Conservation (phyloP, 129 eudicot species). For the Apium graveolens region DNA sequence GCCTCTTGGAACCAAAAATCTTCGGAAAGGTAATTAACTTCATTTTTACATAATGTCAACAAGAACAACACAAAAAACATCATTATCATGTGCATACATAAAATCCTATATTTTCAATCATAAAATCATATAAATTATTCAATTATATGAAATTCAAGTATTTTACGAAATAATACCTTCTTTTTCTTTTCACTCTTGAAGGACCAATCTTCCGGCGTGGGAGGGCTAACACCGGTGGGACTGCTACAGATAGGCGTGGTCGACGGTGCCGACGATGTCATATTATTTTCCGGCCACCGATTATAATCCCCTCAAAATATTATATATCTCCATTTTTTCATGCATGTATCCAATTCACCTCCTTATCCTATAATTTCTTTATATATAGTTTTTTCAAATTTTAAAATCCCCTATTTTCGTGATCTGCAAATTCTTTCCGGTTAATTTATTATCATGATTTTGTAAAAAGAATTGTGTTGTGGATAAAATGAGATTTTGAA, state of each 20-base stretch:
- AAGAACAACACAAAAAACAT: not conserved
- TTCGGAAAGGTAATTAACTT: slow-evolving; percentile 36
- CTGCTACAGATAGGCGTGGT: slow-evolving; percentile 10
- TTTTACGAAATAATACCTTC: slow-evolving; percentile 25
- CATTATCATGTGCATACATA: not conserved
- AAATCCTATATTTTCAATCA: not conserved
- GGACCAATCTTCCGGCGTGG: slow-evolving; percentile 29
- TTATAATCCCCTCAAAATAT: not conserved
- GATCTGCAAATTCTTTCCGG: not conserved
- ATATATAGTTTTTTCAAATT: not conserved
- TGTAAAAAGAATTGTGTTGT: not conserved
- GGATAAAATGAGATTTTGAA: not conserved
- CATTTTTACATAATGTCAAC: not conserved
- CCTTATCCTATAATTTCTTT: not conserved
- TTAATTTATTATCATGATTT: not conserved
- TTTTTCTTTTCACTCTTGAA: slow-evolving; percentile 40
- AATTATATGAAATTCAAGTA: not conserved
- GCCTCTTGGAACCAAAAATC: slow-evolving; percentile 38
- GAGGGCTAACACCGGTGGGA: slow-evolving; percentile 17
- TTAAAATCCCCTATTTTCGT: not conserved
- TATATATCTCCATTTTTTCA: not conserved
- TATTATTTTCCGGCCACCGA: not conserved
- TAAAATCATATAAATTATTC: too few relatives aligned
- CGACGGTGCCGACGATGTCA: slow-evolving; percentile 2
- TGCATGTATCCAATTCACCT: not conserved